phyloP scores from a whole-genome alignment of 2,329 filamentous ascomycete species.

The Talaromyces sp. region DNA sequence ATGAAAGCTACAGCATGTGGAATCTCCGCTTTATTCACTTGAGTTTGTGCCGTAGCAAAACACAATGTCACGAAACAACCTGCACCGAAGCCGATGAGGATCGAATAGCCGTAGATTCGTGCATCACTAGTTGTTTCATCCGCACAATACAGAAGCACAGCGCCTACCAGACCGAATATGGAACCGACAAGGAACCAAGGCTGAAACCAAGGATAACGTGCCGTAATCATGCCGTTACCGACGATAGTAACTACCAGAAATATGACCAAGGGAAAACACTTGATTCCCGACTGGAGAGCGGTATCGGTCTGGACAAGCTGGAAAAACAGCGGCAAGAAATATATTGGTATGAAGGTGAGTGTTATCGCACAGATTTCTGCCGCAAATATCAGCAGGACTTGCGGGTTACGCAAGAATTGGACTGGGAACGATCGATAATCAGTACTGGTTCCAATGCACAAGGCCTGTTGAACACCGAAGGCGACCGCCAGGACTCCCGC shows the following conservation, averaged over 20 bases:
- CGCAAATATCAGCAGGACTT: background rate
- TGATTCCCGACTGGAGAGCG: constrained; percentile 12
- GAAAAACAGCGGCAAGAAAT: constrained; percentile 55
- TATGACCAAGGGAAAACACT: background rate
- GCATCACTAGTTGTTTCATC: background rate
- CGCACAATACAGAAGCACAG: background rate
- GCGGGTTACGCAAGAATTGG: background rate
- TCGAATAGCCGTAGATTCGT: background rate
- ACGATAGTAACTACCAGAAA: background rate
- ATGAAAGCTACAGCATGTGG: background rate
- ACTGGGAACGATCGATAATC: background rate
- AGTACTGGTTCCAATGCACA: background rate
- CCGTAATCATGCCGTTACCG: background rate
- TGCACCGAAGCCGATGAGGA: background rate
- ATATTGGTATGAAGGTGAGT: constrained; percentile 38
- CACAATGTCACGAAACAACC: background rate
- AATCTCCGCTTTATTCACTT: background rate
- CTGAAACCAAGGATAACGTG: background rate
- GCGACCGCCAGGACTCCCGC: background rate
- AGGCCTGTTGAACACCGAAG: background rate
- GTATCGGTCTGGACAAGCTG: constrained; percentile 47
- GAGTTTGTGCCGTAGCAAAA: background rate
- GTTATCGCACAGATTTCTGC: background rate
- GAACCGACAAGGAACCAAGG: background rate
- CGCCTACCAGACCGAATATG: background rate